Evolutionary conservation across 2,329 filamentous ascomycete species (phyloP), one percentile per base, ranked within the genome.

Genomic region (Aureobasidium subglaciale): DNA sequence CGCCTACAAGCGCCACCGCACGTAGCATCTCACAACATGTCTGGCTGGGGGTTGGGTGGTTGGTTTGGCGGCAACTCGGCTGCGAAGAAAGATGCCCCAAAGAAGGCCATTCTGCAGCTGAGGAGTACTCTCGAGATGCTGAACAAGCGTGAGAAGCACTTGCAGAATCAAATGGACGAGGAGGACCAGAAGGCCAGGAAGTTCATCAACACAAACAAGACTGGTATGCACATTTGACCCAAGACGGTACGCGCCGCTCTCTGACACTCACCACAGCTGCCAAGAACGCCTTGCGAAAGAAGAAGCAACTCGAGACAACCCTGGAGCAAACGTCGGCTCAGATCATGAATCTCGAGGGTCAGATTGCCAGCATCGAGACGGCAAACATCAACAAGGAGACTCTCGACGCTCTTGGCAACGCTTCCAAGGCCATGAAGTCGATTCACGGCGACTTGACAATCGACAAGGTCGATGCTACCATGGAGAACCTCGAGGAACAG

Each of bases 381-480:
- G 93, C 93, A 59, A 99, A 97, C 71, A 96, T 99, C 78, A 99
- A 99, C 79, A 86, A 92, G 74, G 91, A 96, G 78, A 99, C 93
- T 11, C 78, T 97, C 61, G 82, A 86, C 63, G 92, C 91, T 7
- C 96, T 99, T 90, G 86, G 95, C 81, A 86, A 86, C 68, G 92
- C 93, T 10, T 85, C 88, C 62, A 77, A 84, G 59, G 93, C 92
- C 32, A 97, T 99, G 91, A 87, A 91, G 76, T 78, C 86, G 61
- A 99, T 99, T 64, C 90, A 97, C 70, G 86, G 85, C 64, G 88
- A 88, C 61, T 83, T 97, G 62, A 96, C 89, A 46, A 88, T 93
- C 61, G 90, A 96, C 65, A 93, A 95, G 75, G 92, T 99, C 60
- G 92, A 97, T 71, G 81, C 89, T 71, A 92, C 89, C 54, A 96